Percentiles rank a stretch among this genome's conserved stretches.
Conservation (phyloP, 371 early-diverging fungal genomes). For the Basidiobolus heterosporus region DNA sequence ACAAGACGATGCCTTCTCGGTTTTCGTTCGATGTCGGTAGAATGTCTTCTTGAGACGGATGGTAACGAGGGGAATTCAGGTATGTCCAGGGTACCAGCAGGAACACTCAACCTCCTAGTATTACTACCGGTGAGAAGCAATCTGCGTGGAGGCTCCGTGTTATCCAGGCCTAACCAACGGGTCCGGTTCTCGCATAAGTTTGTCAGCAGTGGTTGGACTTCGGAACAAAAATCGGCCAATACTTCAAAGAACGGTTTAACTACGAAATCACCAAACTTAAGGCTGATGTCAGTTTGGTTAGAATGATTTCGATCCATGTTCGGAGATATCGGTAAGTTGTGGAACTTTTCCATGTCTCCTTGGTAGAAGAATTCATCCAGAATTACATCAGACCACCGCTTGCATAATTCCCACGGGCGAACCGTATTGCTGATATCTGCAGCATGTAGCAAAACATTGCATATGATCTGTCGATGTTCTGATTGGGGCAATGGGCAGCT, state of each 20-base stretch:
- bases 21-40: too few relatives aligned
- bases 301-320: conserved; percentile 67
- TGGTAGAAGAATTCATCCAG: conserved; percentile 73
- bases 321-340: conserved; percentile 59
- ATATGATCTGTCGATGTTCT: conserved; percentile 37
- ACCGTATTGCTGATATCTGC: conserved; percentile 80
- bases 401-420: conserved; percentile 67
- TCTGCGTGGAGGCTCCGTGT: too few relatives aligned
- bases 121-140: too few relatives aligned
- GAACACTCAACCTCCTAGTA: too few relatives aligned
- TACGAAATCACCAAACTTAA: conserved; percentile 72
- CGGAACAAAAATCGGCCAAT: conserved; percentile 53
- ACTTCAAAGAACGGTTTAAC: conserved; percentile 71
- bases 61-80: too few relatives aligned
- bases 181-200: background rate
- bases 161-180: too few relatives aligned
- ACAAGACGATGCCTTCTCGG: too few relatives aligned
- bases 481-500: conserved; percentile 6
- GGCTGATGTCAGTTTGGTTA: conserved; percentile 54
- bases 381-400: conserved; percentile 71
- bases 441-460: conserved; percentile 59
- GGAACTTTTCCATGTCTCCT: conserved; percentile 59
- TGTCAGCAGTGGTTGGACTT: background rate
- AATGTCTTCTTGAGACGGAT: too few relatives aligned
- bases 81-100: too few relatives aligned